Conservation (phyloP, 2,329 filamentous ascomycete genomes). For the Nemania sp. region DNA sequence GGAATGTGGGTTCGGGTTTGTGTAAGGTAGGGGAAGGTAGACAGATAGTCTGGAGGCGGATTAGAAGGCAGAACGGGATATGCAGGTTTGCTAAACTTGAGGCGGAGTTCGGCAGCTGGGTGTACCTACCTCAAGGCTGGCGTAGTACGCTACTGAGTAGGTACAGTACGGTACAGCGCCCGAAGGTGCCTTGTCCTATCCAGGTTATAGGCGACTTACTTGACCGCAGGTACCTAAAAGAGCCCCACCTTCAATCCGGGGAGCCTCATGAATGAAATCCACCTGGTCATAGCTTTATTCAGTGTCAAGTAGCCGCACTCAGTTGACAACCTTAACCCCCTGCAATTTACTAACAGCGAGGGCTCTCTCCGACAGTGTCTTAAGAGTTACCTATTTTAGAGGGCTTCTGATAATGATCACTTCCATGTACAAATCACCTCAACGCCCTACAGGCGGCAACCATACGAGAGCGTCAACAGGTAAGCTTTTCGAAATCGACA, state of each 20-base stretch:
- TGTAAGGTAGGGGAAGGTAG: background rate
- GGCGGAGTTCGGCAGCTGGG: constrained; percentile 14
- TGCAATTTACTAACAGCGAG: no score
- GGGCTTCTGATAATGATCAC: no score
- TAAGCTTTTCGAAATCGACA: background rate
- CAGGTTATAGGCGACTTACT: background rate
- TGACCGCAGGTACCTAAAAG: background rate
- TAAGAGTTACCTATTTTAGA: no score
- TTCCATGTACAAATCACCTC: no score
- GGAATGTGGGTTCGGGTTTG: constrained; percentile 1
- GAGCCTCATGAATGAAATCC: background rate
- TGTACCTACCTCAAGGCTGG: background rate
- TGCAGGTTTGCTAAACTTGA: constrained; percentile 10
- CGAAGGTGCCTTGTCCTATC: background rate
- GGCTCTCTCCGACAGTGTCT: no score
- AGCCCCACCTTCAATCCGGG: background rate
- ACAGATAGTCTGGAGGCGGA: constrained; percentile 1
- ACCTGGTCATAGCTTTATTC: constrained; percentile 13
- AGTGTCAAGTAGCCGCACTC: background rate
- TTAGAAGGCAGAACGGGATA: constrained; percentile 13
- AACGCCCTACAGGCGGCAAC: no score
- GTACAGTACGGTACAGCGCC: background rate
- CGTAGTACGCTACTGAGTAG: background rate
- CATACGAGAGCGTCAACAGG: no score
- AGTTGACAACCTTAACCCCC: no score